A percentile compares a stretch with the other conserved stretches of the same genome.
phyloP scores from a whole-genome alignment of 257 asterid species.

The Gynochthodes officinalis region DNA sequence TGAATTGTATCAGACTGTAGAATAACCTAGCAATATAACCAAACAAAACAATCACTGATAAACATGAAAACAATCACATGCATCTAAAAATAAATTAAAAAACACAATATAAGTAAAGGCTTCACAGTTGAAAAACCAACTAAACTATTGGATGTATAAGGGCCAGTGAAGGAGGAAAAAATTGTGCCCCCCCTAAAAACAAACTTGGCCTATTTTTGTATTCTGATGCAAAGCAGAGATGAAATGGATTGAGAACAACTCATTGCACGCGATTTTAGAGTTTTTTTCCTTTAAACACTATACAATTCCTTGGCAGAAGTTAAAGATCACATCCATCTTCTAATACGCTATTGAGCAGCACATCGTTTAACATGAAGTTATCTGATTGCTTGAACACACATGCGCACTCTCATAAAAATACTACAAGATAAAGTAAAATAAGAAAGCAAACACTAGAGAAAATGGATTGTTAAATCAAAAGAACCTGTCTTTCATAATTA shows the following conservation, averaged over 20 bases:
- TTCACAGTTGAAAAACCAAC: background rate
- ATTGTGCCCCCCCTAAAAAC: background rate
- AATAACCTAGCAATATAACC: conserved; percentile 50
- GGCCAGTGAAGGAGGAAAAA: background rate
- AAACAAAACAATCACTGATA: conserved; percentile 7
- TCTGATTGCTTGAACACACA: background rate
- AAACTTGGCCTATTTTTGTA: background rate
- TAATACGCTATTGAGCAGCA: background rate
- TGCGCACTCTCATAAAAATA: background rate
- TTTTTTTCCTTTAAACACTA: background rate
- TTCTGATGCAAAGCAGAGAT: no score
- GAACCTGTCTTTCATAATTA: conserved; percentile 93
- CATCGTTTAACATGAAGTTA: conserved; percentile 1
- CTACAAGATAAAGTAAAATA: background rate
- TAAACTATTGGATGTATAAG: no score
- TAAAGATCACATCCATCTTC: background rate
- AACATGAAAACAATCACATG: conserved; percentile 1
- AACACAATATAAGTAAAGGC: background rate
- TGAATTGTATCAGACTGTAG: conserved; percentile 93
- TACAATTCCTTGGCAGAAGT: background rate
- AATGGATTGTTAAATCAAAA: background rate
- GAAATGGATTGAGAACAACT: no score
- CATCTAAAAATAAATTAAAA: background rate
- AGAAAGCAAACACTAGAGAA: background rate
- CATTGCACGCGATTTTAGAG: no score